Percentiles rank a stretch among this genome's conserved stretches.
phyloP scores from a whole-genome alignment of 2,329 filamentous ascomycete genomes.

The Neurospora sp. region DNA sequence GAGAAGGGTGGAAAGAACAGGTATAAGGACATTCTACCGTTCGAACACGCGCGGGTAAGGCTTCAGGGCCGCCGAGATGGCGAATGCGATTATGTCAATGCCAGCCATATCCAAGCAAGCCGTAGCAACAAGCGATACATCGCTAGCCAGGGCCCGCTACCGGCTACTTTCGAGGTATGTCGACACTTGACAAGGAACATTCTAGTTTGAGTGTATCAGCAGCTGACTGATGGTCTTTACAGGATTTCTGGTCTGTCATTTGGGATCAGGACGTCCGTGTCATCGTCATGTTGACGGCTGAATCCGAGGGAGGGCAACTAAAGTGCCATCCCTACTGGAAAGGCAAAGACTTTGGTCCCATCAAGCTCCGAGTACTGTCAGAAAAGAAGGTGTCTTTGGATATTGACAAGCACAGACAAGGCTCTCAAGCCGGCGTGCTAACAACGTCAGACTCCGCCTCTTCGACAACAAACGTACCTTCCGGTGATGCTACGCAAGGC shows the following conservation, averaged over 20 bases:
- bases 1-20: constrained; percentile 93
- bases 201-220: not conserved
- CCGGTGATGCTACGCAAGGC: constrained; percentile 10
- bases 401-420: constrained; percentile 43
- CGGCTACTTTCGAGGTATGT: constrained; percentile 79
- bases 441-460: not conserved
- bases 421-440: constrained; percentile 18
- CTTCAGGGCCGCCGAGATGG: constrained; percentile 57
- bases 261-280: constrained; percentile 96
- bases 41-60: constrained; percentile 84
- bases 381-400: constrained; percentile 78
- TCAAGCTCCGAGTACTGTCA: constrained; percentile 67
- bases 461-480: constrained; percentile 19
- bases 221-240: constrained; percentile 19
- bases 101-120: constrained; percentile 71
- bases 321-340: constrained; percentile 97
- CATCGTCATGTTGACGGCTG: constrained; percentile 92
- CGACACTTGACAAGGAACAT: not conserved
- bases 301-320: constrained; percentile 83
- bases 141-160: constrained; percentile 86
- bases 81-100: constrained; percentile 90
- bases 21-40: constrained; percentile 96
- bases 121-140: constrained; percentile 90
- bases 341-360: constrained; percentile 63
- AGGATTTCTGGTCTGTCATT: constrained; percentile 97